A percentile compares a stretch with the other conserved stretches of the same genome.
phyloP scores from a whole-genome alignment of 78 protist genomes.

The Dictyostelium firmibasis region DNA sequence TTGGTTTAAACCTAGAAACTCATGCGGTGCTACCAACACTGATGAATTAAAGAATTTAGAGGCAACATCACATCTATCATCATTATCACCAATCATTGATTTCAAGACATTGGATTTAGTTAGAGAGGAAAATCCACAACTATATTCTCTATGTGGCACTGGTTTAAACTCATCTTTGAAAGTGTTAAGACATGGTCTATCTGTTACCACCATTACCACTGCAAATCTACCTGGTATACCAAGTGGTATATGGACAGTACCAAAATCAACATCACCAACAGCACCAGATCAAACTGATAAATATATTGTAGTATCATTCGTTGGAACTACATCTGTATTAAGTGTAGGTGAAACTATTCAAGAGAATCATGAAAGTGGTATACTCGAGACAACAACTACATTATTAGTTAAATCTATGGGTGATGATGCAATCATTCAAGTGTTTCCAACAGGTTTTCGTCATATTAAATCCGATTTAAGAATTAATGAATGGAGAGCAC shows the following conservation, averaged over 20 bases:
- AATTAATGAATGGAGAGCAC: constrained; percentile 94
- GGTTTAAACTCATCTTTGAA: constrained; percentile 89
- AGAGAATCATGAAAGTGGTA: constrained; percentile 92
- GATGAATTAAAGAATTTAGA: constrained; percentile 85
- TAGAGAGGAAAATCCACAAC: constrained; percentile 84
- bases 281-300: constrained; percentile 70
- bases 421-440: constrained; percentile 91
- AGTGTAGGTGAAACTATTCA: constrained; percentile 92
- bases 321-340: constrained; percentile 93
- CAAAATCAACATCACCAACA: neutral
- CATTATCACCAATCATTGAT: constrained; percentile 92
- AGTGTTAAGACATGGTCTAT: constrained; percentile 93
- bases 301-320: constrained; percentile 93
- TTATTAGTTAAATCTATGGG: constrained; percentile 84
- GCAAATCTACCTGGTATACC: constrained; percentile 92
- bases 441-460: constrained; percentile 89
- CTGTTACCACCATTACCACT: constrained; percentile 87
- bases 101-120: constrained; percentile 76
- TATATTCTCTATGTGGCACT: constrained; percentile 87
- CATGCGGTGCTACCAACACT: neutral
- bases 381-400: constrained; percentile 85
- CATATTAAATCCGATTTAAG: constrained; percentile 89
- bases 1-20: neutral
- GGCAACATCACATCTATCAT: constrained; percentile 84
- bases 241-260: constrained; percentile 52